A percentile compares a stretch with the other conserved stretches of the same genome.
Conservation (phyloP, 257 asterid genomes). For the Prunella vulgaris region DNA sequence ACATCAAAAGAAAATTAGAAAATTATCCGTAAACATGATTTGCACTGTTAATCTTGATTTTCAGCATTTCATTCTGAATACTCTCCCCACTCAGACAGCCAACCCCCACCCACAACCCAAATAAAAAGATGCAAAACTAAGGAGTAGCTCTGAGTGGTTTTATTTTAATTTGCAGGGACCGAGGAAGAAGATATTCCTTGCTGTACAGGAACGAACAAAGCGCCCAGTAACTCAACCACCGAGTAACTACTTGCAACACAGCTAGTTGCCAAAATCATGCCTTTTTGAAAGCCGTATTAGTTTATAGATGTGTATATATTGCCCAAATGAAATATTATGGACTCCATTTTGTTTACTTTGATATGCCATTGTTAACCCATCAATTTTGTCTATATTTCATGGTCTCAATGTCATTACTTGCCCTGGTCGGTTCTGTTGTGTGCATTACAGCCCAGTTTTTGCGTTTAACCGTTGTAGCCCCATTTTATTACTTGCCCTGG, state of each 20-base stretch:
- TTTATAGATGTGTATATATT: not conserved
- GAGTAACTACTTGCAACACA: slow-evolving; percentile 15
- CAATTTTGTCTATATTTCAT: not conserved
- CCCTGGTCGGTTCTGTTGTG: not conserved
- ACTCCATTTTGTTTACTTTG: not conserved
- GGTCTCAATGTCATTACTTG: not conserved
- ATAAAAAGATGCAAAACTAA: too few species aligned
- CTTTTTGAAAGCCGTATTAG: not conserved
- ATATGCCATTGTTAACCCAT: not conserved
- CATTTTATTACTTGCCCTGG: too few species aligned
- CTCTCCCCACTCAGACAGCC: too few species aligned
- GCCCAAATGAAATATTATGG: not conserved
- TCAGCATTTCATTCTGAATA: too few species aligned
- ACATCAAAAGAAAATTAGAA: not conserved
- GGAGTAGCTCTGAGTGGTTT: too few species aligned
- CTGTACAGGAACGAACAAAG: slow-evolving; percentile 35
- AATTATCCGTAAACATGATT: not conserved
- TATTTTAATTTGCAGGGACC: slow-evolving; percentile 80
- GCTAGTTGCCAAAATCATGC: not conserved
- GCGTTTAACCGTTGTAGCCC: not conserved
- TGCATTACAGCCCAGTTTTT: not conserved
- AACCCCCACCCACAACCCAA: too few species aligned
- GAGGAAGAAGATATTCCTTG: slow-evolving; percentile 62
- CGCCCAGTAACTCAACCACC: slow-evolving; percentile 24
- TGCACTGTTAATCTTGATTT: not conserved